Evolutionary conservation across 495 filamentous ascomycete species (phyloP).

Genomic region (Penicillium cosmopolitanum): DNA sequence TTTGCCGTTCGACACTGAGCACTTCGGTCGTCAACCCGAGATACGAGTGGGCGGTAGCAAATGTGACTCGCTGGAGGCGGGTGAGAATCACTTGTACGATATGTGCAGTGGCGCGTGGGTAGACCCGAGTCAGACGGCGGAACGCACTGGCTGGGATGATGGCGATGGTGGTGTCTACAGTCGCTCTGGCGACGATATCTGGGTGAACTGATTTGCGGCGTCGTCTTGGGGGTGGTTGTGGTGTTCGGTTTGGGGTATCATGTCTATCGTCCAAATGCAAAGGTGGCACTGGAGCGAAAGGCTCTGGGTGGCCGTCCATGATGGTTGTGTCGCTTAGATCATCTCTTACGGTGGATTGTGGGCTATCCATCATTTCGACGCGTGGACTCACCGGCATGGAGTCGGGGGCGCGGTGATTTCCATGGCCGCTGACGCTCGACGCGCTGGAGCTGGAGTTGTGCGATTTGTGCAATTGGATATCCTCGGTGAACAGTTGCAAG

Average conservation of each 20-base stretch:
- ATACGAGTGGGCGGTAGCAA: constrained; percentile 91
- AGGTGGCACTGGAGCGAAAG: constrained; percentile 66
- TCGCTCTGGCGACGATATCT: constrained; percentile 95
- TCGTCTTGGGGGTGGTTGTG: constrained; percentile 25
- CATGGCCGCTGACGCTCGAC: constrained; percentile 37
- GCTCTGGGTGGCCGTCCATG: constrained; percentile 25
- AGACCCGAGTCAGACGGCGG: constrained; percentile 88
- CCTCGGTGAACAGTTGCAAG: constrained; percentile 93
- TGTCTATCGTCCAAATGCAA: constrained; percentile 66
- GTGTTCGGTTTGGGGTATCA: constrained; percentile 22
- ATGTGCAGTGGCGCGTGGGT: constrained; percentile 93
- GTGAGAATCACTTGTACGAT: constrained; percentile 98
- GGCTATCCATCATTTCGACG: constrained; percentile 39
- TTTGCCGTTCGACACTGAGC: constrained; percentile 83
- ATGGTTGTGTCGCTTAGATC: constrained; percentile 17
- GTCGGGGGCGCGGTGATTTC: constrained; percentile 43
- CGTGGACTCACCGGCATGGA: constrained; percentile 51
- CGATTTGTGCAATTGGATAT: constrained; percentile 75
- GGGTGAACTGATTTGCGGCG: constrained; percentile 82
- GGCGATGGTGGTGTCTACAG: constrained; percentile 95
- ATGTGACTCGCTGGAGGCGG: constrained; percentile 89
- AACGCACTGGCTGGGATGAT: constrained; percentile 98
- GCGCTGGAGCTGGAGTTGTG: constrained; percentile 45
- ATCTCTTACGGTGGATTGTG: constrained; percentile 32
- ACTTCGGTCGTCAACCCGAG: constrained; percentile 91